Evolutionary conservation across 179 eudicot species (phyloP).

Genomic region (Sideroxylon spinosum): DNA sequence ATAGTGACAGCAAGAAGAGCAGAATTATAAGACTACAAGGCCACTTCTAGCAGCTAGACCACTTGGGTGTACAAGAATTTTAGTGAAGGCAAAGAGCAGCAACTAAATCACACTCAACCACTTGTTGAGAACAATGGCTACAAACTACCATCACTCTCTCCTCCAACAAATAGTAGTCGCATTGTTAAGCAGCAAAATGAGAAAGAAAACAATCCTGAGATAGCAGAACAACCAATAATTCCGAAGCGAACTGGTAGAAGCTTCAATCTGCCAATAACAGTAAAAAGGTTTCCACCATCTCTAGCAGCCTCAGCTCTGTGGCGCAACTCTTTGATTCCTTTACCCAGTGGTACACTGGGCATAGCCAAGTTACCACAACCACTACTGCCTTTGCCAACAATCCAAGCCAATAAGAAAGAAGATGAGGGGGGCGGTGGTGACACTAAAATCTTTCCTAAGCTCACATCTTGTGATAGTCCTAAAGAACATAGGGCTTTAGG

Average conservation of each 20-base stretch:
- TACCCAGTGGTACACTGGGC: constrained; percentile 44
- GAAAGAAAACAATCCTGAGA: too few species aligned
- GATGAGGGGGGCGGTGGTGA: constrained; percentile 32
- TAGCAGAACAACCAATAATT: constrained; percentile 27
- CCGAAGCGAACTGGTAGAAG: constrained; percentile 64
- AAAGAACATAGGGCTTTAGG: constrained; percentile 42
- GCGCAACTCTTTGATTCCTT: constrained; percentile 68
- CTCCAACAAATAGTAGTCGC: constrained; percentile 25
- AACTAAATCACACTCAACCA: too few species aligned
- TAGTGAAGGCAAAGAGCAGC: too few species aligned
- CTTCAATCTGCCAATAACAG: constrained; percentile 56
- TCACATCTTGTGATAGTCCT: constrained; percentile 42
- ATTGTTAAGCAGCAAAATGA: constrained; percentile 29
- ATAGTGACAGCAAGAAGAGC: too few species aligned
- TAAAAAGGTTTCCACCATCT: constrained; percentile 34
- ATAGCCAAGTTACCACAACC: constrained; percentile 32
- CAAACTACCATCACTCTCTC: constrained; percentile 33
- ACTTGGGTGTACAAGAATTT: too few species aligned
- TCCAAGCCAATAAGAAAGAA: constrained; percentile 34
- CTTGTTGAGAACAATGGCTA: constrained; percentile 35
- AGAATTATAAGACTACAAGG: too few species aligned
- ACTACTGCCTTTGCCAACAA: constrained; percentile 41
- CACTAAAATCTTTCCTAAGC: constrained; percentile 30
- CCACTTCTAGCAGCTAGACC: too few species aligned
- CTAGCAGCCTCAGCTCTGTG: constrained; percentile 44